phyloP scores from a whole-genome alignment of 2,329 filamentous ascomycete species.

The Ophiostoma quercus region DNA sequence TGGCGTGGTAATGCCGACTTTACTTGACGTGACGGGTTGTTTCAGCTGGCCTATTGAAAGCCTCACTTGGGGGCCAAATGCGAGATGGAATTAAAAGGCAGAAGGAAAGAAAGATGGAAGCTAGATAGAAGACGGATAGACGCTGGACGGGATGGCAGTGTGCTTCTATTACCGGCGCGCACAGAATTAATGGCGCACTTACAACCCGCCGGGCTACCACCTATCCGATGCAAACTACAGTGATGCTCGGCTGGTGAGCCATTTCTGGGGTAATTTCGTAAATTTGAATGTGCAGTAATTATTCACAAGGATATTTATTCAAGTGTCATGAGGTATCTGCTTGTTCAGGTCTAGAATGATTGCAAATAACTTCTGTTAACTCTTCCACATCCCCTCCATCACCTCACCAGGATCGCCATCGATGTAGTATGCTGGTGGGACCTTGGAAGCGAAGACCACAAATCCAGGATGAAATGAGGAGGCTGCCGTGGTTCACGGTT shows the following conservation, averaged over 20 bases:
- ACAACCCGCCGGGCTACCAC: neutral
- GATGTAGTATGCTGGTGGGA: neutral
- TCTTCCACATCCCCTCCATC: neutral
- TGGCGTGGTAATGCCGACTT: neutral
- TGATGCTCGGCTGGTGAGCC: neutral
- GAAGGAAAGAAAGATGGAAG: neutral
- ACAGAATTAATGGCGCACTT: neutral
- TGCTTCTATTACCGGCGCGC: neutral
- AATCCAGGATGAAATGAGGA: neutral
- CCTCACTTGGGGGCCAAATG: constrained; percentile 1
- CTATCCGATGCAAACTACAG: neutral
- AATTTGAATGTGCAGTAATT: no score
- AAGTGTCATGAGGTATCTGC: no score
- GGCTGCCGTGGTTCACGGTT: neutral
- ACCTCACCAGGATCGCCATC: neutral
- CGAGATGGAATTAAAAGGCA: neutral
- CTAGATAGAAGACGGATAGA: neutral
- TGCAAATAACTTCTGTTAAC: neutral
- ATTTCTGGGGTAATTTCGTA: neutral
- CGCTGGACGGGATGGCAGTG: neutral
- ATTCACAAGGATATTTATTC: no score
- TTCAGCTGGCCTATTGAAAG: neutral
- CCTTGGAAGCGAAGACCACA: neutral
- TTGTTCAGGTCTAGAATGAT: neutral
- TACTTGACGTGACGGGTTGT: neutral